Evolutionary conservation across 2,329 filamentous ascomycete species (phyloP).

Genomic region (Basipetospora chlamydospora): DNA sequence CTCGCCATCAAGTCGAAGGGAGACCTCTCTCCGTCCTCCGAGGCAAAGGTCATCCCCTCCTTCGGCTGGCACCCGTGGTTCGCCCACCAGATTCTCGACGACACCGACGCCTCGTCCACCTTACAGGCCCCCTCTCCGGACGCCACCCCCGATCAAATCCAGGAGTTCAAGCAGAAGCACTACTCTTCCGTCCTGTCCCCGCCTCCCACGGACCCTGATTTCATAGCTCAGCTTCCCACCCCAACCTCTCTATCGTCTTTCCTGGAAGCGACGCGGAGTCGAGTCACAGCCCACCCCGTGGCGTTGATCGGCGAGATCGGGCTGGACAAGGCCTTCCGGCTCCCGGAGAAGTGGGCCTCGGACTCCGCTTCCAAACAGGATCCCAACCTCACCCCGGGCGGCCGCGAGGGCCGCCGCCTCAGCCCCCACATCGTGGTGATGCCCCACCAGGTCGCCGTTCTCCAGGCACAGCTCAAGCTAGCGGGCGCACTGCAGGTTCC

Average conservation of each 20-base stretch:
- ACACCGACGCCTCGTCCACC: conserved; percentile 21
- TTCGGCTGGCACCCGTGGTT: conserved; percentile 89
- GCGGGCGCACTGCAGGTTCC: conserved; percentile 52
- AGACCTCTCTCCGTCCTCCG: background rate
- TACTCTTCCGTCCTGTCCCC: conserved; percentile 53
- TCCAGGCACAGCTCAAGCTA: conserved; percentile 54
- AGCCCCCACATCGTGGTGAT: conserved; percentile 54
- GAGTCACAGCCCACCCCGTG: conserved; percentile 41
- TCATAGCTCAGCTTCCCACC: conserved; percentile 37
- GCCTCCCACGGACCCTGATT: conserved; percentile 28
- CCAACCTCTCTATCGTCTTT: conserved; percentile 46
- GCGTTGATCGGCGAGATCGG: conserved; percentile 68
- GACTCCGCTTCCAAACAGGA: conserved; percentile 16
- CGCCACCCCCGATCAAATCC: conserved; percentile 18
- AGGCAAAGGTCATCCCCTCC: conserved; percentile 38
- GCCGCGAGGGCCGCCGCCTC: conserved; percentile 53
- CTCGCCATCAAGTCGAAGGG: conserved; percentile 27
- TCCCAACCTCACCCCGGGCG: conserved; percentile 46
- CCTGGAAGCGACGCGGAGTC: conserved; percentile 36
- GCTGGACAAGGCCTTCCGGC: conserved; percentile 61
- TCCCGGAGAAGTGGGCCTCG: conserved; percentile 48
- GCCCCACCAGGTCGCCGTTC: conserved; percentile 51
- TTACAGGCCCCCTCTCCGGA: background rate
- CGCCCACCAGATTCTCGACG: conserved; percentile 59
- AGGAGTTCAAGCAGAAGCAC: conserved; percentile 36